Base-by-base conservation (phyloP, 805 yeast species). In the Candida ulmi region DNA sequence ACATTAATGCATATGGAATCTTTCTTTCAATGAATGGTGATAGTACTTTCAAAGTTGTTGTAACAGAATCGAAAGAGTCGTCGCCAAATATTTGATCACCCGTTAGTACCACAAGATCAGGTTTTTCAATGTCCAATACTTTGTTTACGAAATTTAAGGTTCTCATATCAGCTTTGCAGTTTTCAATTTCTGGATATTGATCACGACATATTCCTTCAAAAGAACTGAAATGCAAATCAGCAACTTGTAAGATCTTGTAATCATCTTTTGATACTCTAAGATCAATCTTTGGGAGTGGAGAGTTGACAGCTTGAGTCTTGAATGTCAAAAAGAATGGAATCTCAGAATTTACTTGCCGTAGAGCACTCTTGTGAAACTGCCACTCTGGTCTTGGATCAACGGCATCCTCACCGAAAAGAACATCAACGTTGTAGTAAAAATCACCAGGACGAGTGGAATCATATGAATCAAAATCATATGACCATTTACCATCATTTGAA, bases 41-140 rank as follows among this genome's bases (percentile, higher is more conserved):
- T 9, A 83, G 68, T 0, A 82, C 87, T 56, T 93, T 91, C 43
- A 83, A 69, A n/a, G 88, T 51, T 0, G 96, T 78, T 0, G 95
- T 80, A 48, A 81, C 82, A 0, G 96, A 72, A 55, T 91, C 98
- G 8, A 86, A 88, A 0, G 86, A 71, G 33, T 67, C 72, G 30
- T 75, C 80, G 3, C 98, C 98, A 71, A 77, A 86, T 1, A 91
- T 72, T 58, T 88, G 96, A 62, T 91, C 99, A 7, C 99, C 99
- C 0, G 96, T 80, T 41, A 88, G 66, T 0, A 88, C 87, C 0
- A 88, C 93, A 21, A 90, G 59, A 55, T 93, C 90, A 0, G 99
- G 98, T 26, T 71, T 58, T 57, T 93, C 98, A 1, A 71, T 43
- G 40, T 85, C 90, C 34, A 91, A 62, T 0, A 85, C 83, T 17